These are phyloP conservation scores for Ambrosia artemisiifolia DNA, from an alignment of 129 eudicot species.

Conservation along the genomic window DNA sequence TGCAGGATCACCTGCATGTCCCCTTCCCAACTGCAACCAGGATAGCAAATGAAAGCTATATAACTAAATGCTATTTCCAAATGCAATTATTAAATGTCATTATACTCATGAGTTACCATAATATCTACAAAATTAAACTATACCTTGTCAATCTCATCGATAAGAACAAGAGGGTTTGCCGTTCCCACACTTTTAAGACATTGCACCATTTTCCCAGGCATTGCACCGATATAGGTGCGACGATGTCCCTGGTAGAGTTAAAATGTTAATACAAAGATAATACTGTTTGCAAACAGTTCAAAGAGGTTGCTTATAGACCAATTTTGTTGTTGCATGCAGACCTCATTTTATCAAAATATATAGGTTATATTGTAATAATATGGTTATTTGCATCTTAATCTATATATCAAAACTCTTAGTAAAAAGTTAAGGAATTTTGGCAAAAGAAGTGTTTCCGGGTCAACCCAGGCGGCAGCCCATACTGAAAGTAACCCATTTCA, in stretches of 20 bases:
- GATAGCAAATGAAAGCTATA: neutral
- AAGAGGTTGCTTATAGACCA: neutral
- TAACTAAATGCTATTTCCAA: neutral
- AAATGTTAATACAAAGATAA: slow-evolving; percentile 15
- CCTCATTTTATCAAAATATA: neutral
- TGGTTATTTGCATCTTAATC: neutral
- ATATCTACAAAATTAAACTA: neutral
- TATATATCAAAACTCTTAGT: neutral
- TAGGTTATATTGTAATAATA: neutral
- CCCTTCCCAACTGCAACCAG: slow-evolving; percentile 79
- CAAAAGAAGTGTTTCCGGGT: neutral
- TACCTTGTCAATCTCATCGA: slow-evolving; percentile 99
- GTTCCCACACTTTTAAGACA: slow-evolving; percentile 94
- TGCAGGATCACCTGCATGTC: slow-evolving; percentile 99
- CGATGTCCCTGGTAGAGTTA: slow-evolving; percentile 76
- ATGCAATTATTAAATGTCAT: neutral
- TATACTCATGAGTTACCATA: neutral
- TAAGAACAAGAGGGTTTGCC: slow-evolving; percentile 95
- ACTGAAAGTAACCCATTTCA: neutral
- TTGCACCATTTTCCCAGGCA: slow-evolving; percentile 99
- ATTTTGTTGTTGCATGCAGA: neutral
- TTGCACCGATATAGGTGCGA: slow-evolving; percentile 95
- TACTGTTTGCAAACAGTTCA: neutral
- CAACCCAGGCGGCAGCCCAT: neutral
- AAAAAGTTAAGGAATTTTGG: neutral